Evolutionary conservation across 1,139 yeast species (phyloP), one percentile per base, ranked within the genome.

Genomic region (Suhomyces choctaworum): DNA sequence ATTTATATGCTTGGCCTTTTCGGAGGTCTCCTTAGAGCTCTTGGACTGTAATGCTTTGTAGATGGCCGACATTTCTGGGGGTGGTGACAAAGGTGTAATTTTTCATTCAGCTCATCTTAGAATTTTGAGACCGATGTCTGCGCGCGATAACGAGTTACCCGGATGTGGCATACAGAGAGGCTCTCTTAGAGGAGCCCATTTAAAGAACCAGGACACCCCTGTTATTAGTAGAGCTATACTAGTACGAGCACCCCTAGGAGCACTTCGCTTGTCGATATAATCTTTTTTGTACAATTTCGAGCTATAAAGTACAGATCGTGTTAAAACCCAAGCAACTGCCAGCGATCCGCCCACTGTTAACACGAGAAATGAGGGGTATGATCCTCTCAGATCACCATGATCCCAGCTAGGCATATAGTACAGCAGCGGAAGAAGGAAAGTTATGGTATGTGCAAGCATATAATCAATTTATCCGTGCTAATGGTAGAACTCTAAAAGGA

Each of bases 21-120:
- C 78, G n/a, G 71, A 53, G 16, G 64, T 54, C 32, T 64, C 73
- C 50, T 64, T 68, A 34, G 65, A 66, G 36, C 63, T 45, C 48
- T 71, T 70, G 40, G 76, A 66, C 40, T 83, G 79, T 47, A 84
- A 66, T 16, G 90, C 85, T 61, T 83, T 84, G 66, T 77, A 80
- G 35, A 80, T 70, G 35, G 85, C 76, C 20, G 84, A 77, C 85
- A 79, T 79, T 25, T 12, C 24, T 24, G 25, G 35, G 10, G 22
- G 23, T 12, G 11, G 14, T 6, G 6, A 17, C 8, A 17, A 17
- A 28, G 15, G 20, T 27, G 29, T 32, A 28, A 34, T 38, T 38
- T 38, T 38, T 38, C 38, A 44, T 42, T 30, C 35, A 34, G 32
- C 40, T 32, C 38, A 38, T 38, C 38, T 33, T 27, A 21, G 17